These are phyloP conservation scores for Russula sp. DNA, from an alignment of 768 basidiomycete species.

Conservation along the genomic window DNA sequence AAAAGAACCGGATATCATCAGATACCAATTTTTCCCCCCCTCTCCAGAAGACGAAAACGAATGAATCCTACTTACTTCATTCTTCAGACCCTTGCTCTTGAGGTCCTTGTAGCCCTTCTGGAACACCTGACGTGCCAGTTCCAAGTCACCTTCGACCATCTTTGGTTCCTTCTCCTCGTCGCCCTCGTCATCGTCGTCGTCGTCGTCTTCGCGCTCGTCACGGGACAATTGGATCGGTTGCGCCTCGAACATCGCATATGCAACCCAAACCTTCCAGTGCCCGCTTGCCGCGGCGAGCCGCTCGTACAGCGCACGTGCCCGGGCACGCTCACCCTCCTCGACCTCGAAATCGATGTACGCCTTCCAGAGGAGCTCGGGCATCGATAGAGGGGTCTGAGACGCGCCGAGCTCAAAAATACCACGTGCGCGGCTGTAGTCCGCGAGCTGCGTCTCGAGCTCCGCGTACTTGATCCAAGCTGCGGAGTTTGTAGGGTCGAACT, in stretches of 20 bases:
- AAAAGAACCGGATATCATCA: conserved; percentile 13
- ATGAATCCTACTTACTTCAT: conserved; percentile 58
- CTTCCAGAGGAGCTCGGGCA: conserved; percentile 95
- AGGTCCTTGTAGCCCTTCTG: conserved; percentile 86
- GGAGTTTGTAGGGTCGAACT: conserved; percentile 89
- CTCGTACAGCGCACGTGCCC: conserved; percentile 83
- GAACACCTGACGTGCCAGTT: conserved; percentile 73
- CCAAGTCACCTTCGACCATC: conserved; percentile 68
- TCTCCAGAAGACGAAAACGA: neutral
- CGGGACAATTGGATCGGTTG: conserved; percentile 66
- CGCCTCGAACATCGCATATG: conserved; percentile 90
- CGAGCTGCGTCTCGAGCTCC: conserved; percentile 82
- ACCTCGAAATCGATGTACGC: conserved; percentile 97
- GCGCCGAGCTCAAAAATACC: conserved; percentile 93
- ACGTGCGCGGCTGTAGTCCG: conserved; percentile 84
- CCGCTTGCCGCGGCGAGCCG: conserved; percentile 80
- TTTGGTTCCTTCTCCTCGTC: conserved; percentile 51
- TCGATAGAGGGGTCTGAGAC: conserved; percentile 78
- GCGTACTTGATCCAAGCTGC: conserved; percentile 96
- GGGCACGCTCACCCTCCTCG: conserved; percentile 87
- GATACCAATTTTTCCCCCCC: neutral
- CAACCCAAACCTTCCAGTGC: conserved; percentile 97
- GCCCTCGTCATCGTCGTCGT: conserved; percentile 50
- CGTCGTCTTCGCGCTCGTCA: conserved; percentile 67
- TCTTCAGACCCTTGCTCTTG: conserved; percentile 76